These are phyloP conservation scores for Tolypocladium endophyticum DNA, from an alignment of 2,329 filamentous ascomycete species.

Conservation along the genomic window DNA sequence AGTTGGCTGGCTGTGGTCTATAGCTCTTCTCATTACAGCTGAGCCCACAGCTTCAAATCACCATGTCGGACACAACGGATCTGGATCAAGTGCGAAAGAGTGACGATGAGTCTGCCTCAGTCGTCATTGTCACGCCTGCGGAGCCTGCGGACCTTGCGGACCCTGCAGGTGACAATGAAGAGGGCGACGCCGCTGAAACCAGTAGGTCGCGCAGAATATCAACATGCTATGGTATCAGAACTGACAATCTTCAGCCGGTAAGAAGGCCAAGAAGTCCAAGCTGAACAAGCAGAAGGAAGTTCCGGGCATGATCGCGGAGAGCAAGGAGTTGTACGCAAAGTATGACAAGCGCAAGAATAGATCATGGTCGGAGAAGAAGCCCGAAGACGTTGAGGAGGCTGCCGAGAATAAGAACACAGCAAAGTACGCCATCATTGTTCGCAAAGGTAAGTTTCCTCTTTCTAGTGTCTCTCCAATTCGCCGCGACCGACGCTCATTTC, in stretches of 20 bases:
- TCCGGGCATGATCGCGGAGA: constrained; percentile 25
- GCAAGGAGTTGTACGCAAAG: constrained; percentile 32
- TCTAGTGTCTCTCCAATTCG: too few relatives aligned
- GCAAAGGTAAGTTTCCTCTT: constrained; percentile 27
- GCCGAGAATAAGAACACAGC: constrained; percentile 52
- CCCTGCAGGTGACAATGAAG: not conserved
- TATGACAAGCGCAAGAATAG: constrained; percentile 35
- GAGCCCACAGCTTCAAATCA: not conserved
- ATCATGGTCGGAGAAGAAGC: constrained; percentile 46
- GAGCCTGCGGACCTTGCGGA: not conserved
- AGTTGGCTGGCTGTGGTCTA: not conserved
- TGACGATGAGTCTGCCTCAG: constrained; percentile 2
- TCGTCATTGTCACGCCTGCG: constrained; percentile 2
- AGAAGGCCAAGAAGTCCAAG: constrained; percentile 2
- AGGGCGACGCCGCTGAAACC: not conserved
- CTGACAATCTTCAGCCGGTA: not conserved
- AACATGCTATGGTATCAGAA: not conserved
- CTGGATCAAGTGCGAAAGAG: not conserved
- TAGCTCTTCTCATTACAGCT: too few relatives aligned
- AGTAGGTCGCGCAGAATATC: not conserved
- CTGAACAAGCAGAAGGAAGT: constrained; percentile 13
- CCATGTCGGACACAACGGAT: not conserved
- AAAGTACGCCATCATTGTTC: constrained; percentile 49
- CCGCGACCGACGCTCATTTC: not conserved
- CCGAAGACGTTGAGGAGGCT: constrained; percentile 41